Evolutionary conservation across 345 rosid genomes (phyloP).

Genomic region (Physaria fendleri): DNA sequence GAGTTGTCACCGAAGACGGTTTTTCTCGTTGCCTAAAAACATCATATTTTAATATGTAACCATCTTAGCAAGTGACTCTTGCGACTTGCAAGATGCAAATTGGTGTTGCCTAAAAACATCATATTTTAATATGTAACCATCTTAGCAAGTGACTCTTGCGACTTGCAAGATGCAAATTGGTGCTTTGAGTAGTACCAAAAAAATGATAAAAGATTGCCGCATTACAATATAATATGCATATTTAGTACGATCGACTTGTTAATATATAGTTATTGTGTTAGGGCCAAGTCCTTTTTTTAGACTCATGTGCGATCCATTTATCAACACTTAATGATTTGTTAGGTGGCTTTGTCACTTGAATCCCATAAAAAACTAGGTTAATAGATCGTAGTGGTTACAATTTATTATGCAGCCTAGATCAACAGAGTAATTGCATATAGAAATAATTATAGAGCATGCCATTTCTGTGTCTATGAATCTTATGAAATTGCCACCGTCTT

Average conservation of each 20-base stretch:
- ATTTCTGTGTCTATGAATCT: too few relatives aligned
- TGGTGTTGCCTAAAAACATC: too few relatives aligned
- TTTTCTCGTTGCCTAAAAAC: constrained; percentile 16
- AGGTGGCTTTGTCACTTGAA: constrained; percentile 18
- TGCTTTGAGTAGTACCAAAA: too few relatives aligned
- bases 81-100: constrained; percentile 26
- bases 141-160: constrained; percentile 22
- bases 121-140: constrained; percentile 1
- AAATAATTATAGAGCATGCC: too few relatives aligned
- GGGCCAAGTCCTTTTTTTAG: constrained; percentile 13
- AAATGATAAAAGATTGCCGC: constrained; percentile 16
- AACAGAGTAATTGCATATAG: too few relatives aligned
- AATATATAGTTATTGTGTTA: constrained; percentile 10
- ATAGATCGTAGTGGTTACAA: not conserved
- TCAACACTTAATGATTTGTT: constrained; percentile 8
- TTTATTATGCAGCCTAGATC: not conserved
- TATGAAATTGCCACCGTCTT: too few relatives aligned
- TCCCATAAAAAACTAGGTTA: not conserved
- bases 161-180: constrained; percentile 25
- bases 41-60: constrained; percentile 7
- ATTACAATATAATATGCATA: constrained; percentile 14
- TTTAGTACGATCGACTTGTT: constrained; percentile 18
- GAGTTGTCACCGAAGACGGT: constrained; percentile 25
- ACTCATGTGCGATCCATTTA: constrained; percentile 29
- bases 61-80: constrained; percentile 22